These are phyloP conservation scores for Bisporella sp. DNA, from an alignment of 2,329 filamentous ascomycete genomes.

Conservation along the genomic window DNA sequence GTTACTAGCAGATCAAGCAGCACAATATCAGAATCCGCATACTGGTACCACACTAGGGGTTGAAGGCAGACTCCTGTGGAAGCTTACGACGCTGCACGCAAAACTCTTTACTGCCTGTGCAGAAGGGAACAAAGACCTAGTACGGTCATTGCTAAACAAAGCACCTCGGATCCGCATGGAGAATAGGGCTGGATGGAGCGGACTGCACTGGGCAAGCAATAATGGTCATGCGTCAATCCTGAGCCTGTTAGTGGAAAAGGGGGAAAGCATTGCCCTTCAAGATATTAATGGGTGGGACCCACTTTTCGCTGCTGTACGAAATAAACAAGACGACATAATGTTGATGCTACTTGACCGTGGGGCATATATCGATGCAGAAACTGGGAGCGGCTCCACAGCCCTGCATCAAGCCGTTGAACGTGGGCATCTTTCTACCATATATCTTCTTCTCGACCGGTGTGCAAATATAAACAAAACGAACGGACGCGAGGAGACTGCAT, in stretches of 20 bases:
- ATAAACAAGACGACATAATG: conserved; percentile 1
- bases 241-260: background rate
- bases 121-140: conserved; percentile 4
- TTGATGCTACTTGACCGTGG: conserved; percentile 1
- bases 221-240: conserved; percentile 2
- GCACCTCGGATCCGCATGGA: background rate
- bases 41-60: background rate
- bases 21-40: conserved; percentile 5
- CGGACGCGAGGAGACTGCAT: conserved; percentile 3
- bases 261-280: conserved; percentile 1
- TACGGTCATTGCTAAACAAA: conserved; percentile 5
- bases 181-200: conserved; percentile 3
- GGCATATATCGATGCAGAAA: conserved; percentile 6
- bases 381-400: conserved; percentile 4
- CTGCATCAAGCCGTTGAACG: conserved; percentile 5
- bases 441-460: conserved; percentile 2
- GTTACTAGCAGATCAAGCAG: conserved; percentile 6
- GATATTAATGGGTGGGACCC: conserved; percentile 8
- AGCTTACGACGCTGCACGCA: conserved; percentile 6
- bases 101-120: conserved; percentile 8
- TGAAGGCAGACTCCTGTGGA: conserved; percentile 8
- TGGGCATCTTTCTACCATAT: conserved; percentile 4
- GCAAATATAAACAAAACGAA: conserved; percentile 4
- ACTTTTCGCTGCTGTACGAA: conserved; percentile 3
- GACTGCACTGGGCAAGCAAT: conserved; percentile 7